Conservation (phyloP, 352 stramenopile species). For the Phytophthora crassamura region DNA sequence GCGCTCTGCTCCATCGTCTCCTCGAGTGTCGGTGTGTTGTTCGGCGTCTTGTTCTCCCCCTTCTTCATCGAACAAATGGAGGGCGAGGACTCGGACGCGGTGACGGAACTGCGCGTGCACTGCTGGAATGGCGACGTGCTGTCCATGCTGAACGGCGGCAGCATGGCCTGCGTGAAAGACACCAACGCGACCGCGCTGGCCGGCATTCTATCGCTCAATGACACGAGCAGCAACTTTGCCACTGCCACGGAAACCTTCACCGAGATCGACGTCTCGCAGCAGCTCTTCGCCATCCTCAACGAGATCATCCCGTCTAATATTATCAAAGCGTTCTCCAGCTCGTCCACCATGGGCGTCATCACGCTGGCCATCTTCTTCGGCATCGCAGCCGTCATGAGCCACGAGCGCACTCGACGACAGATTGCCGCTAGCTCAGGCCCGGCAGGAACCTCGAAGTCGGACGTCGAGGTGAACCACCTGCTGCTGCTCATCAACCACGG, state of each 20-base stretch:
- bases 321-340: conserved; percentile 55
- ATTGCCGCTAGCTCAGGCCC: conserved; percentile 11
- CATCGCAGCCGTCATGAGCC: conserved; percentile 61
- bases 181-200: conserved; percentile 32
- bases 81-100: conserved; percentile 15
- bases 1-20: conserved; percentile 52
- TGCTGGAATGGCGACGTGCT: conserved; percentile 59
- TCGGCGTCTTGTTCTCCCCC: conserved; percentile 41
- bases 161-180: conserved; percentile 43
- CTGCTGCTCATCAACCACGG: conserved; percentile 70
- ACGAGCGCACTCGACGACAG: conserved; percentile 41
- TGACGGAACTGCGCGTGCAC: conserved; percentile 42
- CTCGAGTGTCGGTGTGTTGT: conserved; percentile 47
- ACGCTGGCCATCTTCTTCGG: conserved; percentile 74
- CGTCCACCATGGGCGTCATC: conserved; percentile 72
- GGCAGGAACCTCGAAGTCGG: conserved; percentile 17
- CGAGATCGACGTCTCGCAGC: conserved; percentile 62
- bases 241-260: conserved; percentile 28
- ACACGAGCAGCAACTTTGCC: conserved; percentile 54
- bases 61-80: conserved; percentile 55
- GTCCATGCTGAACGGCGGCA: conserved; percentile 35
- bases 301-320: conserved; percentile 76
- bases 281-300: conserved; percentile 71
- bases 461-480: conserved; percentile 62
- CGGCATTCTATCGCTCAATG: conserved; percentile 55